Evolutionary conservation across 192 early-diverging fungal genomes (phyloP).

Genomic region (Irineochytrium annulatum): DNA sequence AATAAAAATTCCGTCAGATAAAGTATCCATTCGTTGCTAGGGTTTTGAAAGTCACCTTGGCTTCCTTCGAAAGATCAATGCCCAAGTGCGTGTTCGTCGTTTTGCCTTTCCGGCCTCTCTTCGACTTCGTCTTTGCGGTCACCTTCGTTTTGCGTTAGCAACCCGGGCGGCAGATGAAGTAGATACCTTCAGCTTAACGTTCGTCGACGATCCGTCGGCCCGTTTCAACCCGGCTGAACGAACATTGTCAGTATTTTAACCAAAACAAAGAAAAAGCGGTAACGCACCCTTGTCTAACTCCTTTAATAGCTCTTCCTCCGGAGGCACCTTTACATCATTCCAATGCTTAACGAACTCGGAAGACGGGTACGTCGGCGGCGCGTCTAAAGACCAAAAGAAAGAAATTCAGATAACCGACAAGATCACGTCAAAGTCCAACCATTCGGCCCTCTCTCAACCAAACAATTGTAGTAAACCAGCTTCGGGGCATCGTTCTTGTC

Average conservation of each 20-base stretch:
- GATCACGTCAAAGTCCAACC: background rate
- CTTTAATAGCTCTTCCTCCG: background rate
- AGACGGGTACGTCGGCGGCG: background rate
- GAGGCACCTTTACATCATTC: background rate
- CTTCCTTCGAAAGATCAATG: slow-evolving; percentile 73
- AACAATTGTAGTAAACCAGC: slow-evolving; percentile 63
- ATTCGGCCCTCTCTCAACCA: background rate
- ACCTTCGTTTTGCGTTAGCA: background rate
- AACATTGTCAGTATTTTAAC: background rate
- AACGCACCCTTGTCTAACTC: background rate
- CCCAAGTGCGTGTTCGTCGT: slow-evolving; percentile 79
- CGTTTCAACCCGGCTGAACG: background rate
- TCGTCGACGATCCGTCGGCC: background rate
- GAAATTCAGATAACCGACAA: background rate
- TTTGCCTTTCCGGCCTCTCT: slow-evolving; percentile 53
- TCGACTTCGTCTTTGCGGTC: background rate
- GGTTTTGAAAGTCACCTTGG: no score
- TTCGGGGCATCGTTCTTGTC: slow-evolving; percentile 62
- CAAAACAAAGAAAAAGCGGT: background rate
- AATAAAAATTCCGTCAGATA: no score
- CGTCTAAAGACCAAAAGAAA: background rate
- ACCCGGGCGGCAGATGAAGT: no score
- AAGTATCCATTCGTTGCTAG: no score
- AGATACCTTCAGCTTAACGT: background rate
- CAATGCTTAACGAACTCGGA: background rate